Evolutionary conservation across 176 grass and related monocot species (phyloP), one percentile per base, ranked within the genome.

Genomic region (Bonia amplexicaulis): DNA sequence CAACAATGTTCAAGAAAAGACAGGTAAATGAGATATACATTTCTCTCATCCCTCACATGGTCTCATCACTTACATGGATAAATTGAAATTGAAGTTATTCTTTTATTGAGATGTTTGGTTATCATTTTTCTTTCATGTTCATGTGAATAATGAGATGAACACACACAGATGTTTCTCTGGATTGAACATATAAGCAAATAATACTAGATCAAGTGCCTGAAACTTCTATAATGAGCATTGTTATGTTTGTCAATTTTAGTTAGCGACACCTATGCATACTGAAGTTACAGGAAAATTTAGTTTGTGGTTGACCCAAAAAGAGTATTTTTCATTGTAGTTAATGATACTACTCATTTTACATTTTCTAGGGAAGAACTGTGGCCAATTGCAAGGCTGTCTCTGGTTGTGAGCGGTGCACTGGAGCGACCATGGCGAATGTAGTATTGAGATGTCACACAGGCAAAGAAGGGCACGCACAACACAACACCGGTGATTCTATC

Each of bases 1-100:
- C 91, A 91, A 40, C 88, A 95, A 65, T 99, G 96, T 49, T 85
- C 92, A 60, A 91, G 92, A 89, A 82, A 96, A 78, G 96, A 99
- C 82, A 96, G 96, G 96, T 95, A 88, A 41, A 57, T 1, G 79
- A 63, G 13, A 71, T 74, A 17, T 73, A 27, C 69, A 13, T 23
- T 72, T 73, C 53, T 58, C 68, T 65, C 7, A 61, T 54, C 15
- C 33, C 12, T 66, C 57, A 7, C 82, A 58, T 26, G 37, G 2
- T 53, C 47, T 53, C 47, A 16, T 74, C 25, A 74, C 3, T 52
- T 17, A 2, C 47, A 33, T 54, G 52, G 51, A 76, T 52, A 39
- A n/a, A 37, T 39, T 58, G 51, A 59, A 27, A 76, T 19, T 52
- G 35, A 57, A 76, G 2, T 40, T 76, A 6, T 14, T 40, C 33